A percentile compares a stretch with the other conserved stretches of the same genome.
These are phyloP conservation scores for Letharia columbiana DNA, from an alignment of 495 filamentous ascomycete genomes.

Conservation along the genomic window DNA sequence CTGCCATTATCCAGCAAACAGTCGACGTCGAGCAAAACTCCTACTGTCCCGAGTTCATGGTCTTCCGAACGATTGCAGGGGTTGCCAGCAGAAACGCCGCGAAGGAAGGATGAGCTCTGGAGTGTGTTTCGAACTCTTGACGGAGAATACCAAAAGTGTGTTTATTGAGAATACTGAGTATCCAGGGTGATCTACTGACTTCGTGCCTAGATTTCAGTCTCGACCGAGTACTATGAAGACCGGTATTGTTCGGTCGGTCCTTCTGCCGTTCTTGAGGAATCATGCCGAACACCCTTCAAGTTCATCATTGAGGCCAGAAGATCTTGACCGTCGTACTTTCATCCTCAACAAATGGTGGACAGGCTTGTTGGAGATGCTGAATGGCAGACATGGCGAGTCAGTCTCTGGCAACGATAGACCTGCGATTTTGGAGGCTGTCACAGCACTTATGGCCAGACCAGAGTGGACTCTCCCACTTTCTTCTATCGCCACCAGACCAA, in stretches of 20 bases:
- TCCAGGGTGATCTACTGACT: not conserved
- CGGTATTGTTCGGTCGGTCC: conserved; percentile 63
- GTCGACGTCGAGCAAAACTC: conserved; percentile 41
- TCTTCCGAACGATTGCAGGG: conserved; percentile 34
- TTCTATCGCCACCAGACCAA: conserved; percentile 50
- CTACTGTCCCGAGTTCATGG: conserved; percentile 43
- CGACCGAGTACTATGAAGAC: conserved; percentile 71
- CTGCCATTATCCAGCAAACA: conserved; percentile 35
- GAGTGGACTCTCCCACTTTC: conserved; percentile 79
- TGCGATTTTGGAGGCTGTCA: conserved; percentile 69
- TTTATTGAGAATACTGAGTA: not conserved
- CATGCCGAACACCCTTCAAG: conserved; percentile 65
- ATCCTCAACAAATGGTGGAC: conserved; percentile 96
- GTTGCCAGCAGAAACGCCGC: conserved; percentile 32
- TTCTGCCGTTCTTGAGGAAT: conserved; percentile 76
- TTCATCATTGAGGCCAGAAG: conserved; percentile 61
- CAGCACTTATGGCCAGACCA: conserved; percentile 80
- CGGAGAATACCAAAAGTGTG: conserved; percentile 61
- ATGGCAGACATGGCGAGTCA: conserved; percentile 60
- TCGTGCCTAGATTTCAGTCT: conserved; percentile 48
- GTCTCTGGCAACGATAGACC: conserved; percentile 74
- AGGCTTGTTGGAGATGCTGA: conserved; percentile 76
- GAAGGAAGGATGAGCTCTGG: conserved; percentile 84
- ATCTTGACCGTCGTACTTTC: conserved; percentile 72
- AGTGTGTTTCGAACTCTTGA: conserved; percentile 73